Base-by-base conservation (phyloP, 768 basidiomycete species). In the Amyloporia xantha region DNA sequence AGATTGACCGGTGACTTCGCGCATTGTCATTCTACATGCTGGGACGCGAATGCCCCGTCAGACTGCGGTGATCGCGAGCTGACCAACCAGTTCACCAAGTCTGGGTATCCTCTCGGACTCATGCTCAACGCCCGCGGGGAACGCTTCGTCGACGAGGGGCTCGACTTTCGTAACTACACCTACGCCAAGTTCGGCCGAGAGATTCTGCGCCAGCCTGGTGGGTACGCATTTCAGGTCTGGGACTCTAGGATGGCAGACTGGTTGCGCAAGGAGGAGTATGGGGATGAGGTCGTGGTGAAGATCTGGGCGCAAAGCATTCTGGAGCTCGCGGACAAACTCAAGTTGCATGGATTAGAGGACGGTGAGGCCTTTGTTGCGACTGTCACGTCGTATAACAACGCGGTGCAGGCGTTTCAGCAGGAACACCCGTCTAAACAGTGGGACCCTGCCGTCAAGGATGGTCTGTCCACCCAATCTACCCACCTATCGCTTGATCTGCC, bases 51-150 rank as follows among this genome's bases (percentile, higher is more conserved):
- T 55, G 78, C 82, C 1, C 66, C 74, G 1, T 50, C 62, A 17
- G 66, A 78, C 26, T 59, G 65, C 13, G 83, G 84, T 17, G 71
- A 78, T 48, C 76, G 81, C 43, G 67, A 69, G 41, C 62, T 83
- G 47, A 82, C 78, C 49, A 86, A 87, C 59, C 81, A 83, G 53
- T 83, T 72, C 62, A 86, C 84, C 5, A 86, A 86, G 62, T 84
- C 82, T 9, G 81, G 84, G 1, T 85, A 86, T 57, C 82, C 84
- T 2, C 67, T 84, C 9, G 83, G 84, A 1, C 70, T 86, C 51
- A 85, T 84, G 83, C 63, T 84, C 21, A 86, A 84, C 56, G 58
- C 69, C 0, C 52, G 62, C 1, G 84, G 84, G 3, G 54, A 62
- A 44, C 71, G 84, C 13, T 86, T 86, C 54, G 82, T 84, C 30